Base-by-base conservation (phyloP, 179 eudicot genomes). In the Silene coronaria region DNA sequence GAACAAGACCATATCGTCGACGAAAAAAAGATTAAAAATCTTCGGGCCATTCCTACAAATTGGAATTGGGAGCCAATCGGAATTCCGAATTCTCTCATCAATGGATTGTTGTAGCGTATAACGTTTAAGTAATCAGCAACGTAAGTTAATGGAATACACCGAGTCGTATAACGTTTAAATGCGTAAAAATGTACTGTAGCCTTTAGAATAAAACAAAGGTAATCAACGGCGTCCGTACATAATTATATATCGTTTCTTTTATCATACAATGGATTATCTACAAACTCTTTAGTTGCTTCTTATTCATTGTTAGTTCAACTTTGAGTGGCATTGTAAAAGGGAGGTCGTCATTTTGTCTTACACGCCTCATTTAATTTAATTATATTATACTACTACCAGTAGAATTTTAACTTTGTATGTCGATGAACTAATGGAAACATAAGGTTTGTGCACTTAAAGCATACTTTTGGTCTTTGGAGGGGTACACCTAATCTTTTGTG, bases 251-350 rank as follows among this genome's bases (percentile, higher is more conserved):
- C 48, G 60, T 59, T 42, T 5, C 69, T 45, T 36, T n/a, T 57
- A 10, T 5, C 32, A 38, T 70, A 26, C 70, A 42, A 68, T 76
- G 79, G 79, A 70, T 60, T 16, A 36, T 69, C 79, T 76, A 76
- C 79, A n/a, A 76, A 38, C 6, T 69, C 68, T 17, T 36, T 62
- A 16, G 34, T 60, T 59, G 46, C 74, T 57, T 55, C 26, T 17
- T 38, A 19, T 38, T 19, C 53, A 36, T 19, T 19, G 71, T 57
- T 72, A 28, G 65, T 55, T 30, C 16, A 72, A 32, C 65, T 26
- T 55, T 57, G 75, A 72, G 75, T 72, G 24, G 75, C 28, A 72
- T 57, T 60, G 64, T 66, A 55, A 72, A 72, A 55, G 27, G 17
- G 46, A 13, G 55, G 55, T 14, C 17, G 17, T 13, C 14, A 48